These are phyloP conservation scores for Corrigiola litoralis DNA, from an alignment of 179 eudicot species.

Conservation along the genomic window DNA sequence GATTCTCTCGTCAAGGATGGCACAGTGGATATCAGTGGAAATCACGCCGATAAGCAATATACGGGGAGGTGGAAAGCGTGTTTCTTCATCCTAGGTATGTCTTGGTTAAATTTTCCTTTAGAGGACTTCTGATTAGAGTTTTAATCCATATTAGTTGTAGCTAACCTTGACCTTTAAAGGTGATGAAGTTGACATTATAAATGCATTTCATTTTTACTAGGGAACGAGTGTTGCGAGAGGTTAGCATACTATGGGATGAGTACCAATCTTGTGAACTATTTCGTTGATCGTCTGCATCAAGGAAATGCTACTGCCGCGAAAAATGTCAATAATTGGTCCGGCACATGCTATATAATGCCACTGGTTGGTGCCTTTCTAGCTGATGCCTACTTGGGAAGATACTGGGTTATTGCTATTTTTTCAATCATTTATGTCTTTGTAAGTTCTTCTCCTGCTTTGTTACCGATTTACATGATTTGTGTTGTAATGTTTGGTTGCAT, in stretches of 20 bases:
- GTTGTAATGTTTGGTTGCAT: background rate
- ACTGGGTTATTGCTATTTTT: conserved; percentile 56
- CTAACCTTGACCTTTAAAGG: background rate
- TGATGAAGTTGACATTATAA: background rate
- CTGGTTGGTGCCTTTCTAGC: conserved; percentile 71
- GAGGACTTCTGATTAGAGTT: background rate
- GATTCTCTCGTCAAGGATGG: conserved; percentile 35
- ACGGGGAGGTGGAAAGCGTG: conserved; percentile 53
- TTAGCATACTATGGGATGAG: conserved; percentile 69
- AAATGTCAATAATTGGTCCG: conserved; percentile 64
- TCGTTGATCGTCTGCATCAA: conserved; percentile 31
- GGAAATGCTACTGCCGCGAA: conserved; percentile 44
- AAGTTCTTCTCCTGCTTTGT: conserved; percentile 15
- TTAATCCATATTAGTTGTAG: background rate
- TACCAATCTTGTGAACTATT: conserved; percentile 56
- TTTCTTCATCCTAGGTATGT: conserved; percentile 38
- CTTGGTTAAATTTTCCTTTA: background rate
- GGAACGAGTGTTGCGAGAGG: conserved; percentile 65
- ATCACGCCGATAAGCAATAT: conserved; percentile 36
- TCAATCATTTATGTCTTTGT: conserved; percentile 57
- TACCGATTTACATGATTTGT: background rate
- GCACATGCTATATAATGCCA: conserved; percentile 60
- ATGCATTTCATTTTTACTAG: conserved; percentile 9
- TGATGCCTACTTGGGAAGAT: conserved; percentile 68
- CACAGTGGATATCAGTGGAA: conserved; percentile 30